phyloP scores from a whole-genome alignment of 768 basidiomycete genomes.

The Boletellus sp. region DNA sequence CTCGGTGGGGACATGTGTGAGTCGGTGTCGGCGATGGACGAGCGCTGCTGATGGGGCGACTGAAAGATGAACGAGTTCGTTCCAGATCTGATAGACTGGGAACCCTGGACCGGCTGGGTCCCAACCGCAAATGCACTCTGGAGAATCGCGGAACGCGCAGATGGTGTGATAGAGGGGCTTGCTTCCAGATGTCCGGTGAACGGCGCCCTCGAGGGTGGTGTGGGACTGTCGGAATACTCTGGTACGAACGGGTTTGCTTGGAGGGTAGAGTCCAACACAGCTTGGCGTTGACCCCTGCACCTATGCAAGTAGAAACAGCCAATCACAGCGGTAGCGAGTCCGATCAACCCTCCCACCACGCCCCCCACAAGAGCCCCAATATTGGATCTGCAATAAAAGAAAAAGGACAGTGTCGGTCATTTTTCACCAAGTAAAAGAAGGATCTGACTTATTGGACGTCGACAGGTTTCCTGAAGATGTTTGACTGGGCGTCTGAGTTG shows the following conservation, averaged over 20 bases:
- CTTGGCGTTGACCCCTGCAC: background rate
- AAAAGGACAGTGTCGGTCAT: background rate
- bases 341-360: slow-evolving; percentile 9
- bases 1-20: background rate
- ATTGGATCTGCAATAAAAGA: slow-evolving; percentile 5
- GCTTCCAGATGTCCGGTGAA: background rate
- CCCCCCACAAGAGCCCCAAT: slow-evolving; percentile 14
- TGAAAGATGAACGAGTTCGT: background rate
- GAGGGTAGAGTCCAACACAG: background rate
- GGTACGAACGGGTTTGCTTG: slow-evolving; percentile 5
- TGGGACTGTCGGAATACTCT: background rate
- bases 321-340: background rate
- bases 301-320: slow-evolving; percentile 9
- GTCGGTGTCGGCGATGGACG: background rate
- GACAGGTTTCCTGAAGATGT: background rate
- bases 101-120: background rate
- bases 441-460: slow-evolving; percentile 5
- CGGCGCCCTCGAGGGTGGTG: background rate
- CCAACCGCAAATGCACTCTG: slow-evolving; percentile 6
- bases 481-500: slow-evolving; percentile 1
- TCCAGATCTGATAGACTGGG: slow-evolving; percentile 2
- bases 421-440: background rate
- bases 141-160: slow-evolving; percentile 12
- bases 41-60: background rate
- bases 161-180: background rate